These are phyloP conservation scores for Leccinum rimulosum DNA, from an alignment of 768 basidiomycete species.

Conservation along the genomic window DNA sequence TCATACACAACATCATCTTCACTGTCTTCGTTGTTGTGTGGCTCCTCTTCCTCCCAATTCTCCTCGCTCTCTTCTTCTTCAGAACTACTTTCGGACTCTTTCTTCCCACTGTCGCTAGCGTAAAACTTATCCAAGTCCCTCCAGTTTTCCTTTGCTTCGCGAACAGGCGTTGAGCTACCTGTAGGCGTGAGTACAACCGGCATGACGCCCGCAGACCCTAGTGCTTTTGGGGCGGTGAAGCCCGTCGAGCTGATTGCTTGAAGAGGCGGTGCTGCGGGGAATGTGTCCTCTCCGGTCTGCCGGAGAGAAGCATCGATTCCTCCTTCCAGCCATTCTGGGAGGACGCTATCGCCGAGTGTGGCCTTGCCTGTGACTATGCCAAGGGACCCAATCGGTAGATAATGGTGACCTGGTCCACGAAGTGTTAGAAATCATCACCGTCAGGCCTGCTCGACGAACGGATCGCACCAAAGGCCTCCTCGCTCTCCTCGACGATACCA, in stretches of 20 bases:
- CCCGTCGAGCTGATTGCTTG: slow-evolving; percentile 42
- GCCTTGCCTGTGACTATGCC: slow-evolving; percentile 57
- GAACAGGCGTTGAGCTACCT: slow-evolving; percentile 43
- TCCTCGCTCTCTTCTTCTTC: slow-evolving; percentile 35
- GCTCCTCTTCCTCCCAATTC: slow-evolving; percentile 24
- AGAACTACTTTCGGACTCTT: slow-evolving; percentile 30
- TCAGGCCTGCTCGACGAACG: not conserved
- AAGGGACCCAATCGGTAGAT: slow-evolving; percentile 61
- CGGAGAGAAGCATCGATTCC: slow-evolving; percentile 79
- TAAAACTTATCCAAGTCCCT: slow-evolving; percentile 77
- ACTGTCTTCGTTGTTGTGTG: slow-evolving; percentile 29
- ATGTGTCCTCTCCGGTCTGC: slow-evolving; percentile 58
- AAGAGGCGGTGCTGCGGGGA: slow-evolving; percentile 28
- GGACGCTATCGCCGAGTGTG: slow-evolving; percentile 37
- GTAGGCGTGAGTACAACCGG: slow-evolving; percentile 61
- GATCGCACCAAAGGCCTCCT: slow-evolving; percentile 34
- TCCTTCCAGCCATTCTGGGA: slow-evolving; percentile 88
- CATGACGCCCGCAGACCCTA: slow-evolving; percentile 33
- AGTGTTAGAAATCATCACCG: slow-evolving; percentile 3
- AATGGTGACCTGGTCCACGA: slow-evolving; percentile 33
- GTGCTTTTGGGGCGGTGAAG: slow-evolving; percentile 23
- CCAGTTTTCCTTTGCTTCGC: slow-evolving; percentile 46
- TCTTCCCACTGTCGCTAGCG: slow-evolving; percentile 39
- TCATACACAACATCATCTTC: slow-evolving; percentile 25
- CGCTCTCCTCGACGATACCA: slow-evolving; percentile 39